Conservation (phyloP, 2,329 filamentous ascomycete genomes). For the Calonectria pseudoreteaudii region DNA sequence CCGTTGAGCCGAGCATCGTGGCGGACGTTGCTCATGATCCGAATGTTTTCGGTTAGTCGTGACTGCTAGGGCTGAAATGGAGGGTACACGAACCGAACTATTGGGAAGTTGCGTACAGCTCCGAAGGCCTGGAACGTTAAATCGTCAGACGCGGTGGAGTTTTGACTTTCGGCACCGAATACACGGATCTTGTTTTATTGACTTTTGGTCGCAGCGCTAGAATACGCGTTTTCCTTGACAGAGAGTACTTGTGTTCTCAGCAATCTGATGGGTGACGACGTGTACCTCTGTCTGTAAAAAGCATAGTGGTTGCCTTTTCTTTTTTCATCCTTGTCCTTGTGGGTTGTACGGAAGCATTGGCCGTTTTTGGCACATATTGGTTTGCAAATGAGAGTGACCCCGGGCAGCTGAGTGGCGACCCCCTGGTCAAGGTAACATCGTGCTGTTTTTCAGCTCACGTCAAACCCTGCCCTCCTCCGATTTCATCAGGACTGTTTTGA, state of each 20-base stretch:
- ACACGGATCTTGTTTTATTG: neutral
- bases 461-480: neutral
- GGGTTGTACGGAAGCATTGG: neutral
- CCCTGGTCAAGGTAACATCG: neutral
- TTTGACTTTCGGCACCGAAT: neutral
- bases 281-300: neutral
- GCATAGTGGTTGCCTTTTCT: too few species aligned
- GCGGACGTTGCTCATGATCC: neutral
- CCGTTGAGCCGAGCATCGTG: neutral
- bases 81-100: neutral
- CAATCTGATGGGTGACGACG: too few species aligned
- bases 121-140: neutral
- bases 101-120: neutral
- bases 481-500: neutral
- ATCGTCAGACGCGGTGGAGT: neutral
- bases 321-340: too few species aligned
- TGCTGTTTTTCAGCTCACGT: neutral
- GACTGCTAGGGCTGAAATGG: neutral
- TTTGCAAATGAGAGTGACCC: neutral
- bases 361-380: neutral
- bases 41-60: neutral
- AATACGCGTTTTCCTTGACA: neutral
- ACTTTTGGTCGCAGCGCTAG: neutral
- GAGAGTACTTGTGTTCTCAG: neutral
- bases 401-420: neutral